Evolutionary conservation across 2,329 filamentous ascomycete genomes (phyloP).

Genomic region (Colletotrichum graminicola): DNA sequence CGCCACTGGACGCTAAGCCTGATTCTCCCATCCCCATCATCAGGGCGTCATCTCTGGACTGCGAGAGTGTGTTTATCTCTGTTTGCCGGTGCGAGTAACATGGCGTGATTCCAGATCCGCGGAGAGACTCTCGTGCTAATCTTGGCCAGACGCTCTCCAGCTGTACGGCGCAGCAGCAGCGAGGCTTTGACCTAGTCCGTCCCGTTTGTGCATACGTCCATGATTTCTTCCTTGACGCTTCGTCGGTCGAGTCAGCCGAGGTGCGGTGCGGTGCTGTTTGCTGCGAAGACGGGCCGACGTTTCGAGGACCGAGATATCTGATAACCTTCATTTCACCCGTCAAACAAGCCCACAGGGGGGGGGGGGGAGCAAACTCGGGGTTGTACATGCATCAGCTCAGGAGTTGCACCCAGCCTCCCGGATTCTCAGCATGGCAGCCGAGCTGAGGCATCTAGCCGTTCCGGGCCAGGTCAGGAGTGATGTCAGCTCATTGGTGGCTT

Average conservation of each 20-base stretch:
- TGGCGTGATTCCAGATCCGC: not conserved
- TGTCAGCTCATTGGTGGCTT: not conserved
- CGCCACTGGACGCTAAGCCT: slow-evolving; percentile 1
- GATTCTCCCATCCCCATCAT: too few relatives aligned
- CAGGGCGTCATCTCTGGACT: not conserved
- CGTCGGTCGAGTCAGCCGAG: not conserved
- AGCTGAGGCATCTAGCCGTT: slow-evolving; percentile 2
- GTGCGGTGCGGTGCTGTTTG: not conserved
- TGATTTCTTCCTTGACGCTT: not conserved
- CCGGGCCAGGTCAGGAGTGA: not conserved
- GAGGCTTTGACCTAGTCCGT: not conserved
- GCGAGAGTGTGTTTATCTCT: not conserved
- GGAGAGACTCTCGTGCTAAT: not conserved
- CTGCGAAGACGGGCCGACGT: not conserved
- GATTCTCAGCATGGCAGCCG: not conserved
- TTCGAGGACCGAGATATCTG: not conserved
- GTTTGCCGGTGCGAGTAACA: not conserved
- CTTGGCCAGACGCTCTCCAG: not conserved
- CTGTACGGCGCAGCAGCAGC: not conserved
- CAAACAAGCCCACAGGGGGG: not conserved
- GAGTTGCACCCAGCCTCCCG: not conserved
- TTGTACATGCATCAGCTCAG: not conserved
- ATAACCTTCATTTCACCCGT: not conserved
- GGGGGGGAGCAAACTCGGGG: not conserved
- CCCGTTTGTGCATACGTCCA: not conserved